Conservation (phyloP, 1,284 basidiomycete species). For the Ustilago nuda region DNA sequence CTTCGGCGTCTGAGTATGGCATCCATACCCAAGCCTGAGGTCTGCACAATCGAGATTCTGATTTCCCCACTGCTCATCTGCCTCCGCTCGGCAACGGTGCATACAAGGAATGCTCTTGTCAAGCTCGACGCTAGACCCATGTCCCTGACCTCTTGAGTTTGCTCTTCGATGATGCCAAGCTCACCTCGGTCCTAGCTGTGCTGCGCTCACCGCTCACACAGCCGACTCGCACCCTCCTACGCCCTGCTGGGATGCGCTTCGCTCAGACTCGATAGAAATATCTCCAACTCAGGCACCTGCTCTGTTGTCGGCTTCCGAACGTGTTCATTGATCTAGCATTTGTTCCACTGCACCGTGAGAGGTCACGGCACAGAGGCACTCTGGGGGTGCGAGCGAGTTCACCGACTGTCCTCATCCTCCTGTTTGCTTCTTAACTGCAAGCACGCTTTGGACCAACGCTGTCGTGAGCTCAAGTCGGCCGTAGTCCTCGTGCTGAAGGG, state of each 20-base stretch:
- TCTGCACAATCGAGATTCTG: not conserved
- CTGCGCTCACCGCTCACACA: conserved; percentile 11
- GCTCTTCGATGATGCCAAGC: conserved; percentile 5
- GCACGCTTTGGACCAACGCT: not conserved
- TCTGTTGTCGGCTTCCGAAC: not conserved
- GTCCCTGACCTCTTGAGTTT: not conserved
- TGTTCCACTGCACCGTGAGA: not conserved
- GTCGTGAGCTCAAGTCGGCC: not conserved
- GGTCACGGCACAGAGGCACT: not conserved
- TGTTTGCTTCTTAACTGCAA: not conserved
- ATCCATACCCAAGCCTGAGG: not conserved
- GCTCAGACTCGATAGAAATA: not conserved
- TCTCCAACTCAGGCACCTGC: not conserved
- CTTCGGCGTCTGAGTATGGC: conserved; percentile 5
- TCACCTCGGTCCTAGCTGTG: conserved; percentile 8
- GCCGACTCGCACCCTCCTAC: conserved; percentile 4
- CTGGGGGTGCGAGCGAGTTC: not conserved
- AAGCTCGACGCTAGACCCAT: not conserved
- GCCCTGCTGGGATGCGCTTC: not conserved
- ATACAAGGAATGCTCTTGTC: conserved; percentile 9
- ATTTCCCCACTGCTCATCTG: not conserved
- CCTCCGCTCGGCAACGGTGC: not conserved
- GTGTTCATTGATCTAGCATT: not conserved
- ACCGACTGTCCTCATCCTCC: not conserved
- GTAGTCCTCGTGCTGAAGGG: no score